phyloP scores from a whole-genome alignment of 2,329 filamentous ascomycete species.

The Allantophomopsis lycopodina region DNA sequence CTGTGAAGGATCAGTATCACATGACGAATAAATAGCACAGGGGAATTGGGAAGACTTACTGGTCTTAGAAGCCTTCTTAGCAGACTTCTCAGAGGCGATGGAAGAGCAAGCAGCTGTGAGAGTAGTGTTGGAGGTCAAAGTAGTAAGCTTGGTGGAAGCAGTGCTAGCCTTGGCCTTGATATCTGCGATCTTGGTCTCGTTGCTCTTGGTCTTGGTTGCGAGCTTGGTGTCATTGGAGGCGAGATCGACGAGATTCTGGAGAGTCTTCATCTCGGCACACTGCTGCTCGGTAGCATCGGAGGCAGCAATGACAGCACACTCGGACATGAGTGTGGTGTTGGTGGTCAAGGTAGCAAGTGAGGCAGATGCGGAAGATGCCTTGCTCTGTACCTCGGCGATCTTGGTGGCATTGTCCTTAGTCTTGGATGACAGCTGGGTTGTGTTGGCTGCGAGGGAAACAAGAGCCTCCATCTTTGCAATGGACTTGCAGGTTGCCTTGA shows the following conservation, averaged over 20 bases:
- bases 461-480: slow-evolving; percentile 17
- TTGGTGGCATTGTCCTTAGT: slow-evolving; percentile 22
- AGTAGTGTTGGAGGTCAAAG: slow-evolving; percentile 20
- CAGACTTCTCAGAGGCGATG: slow-evolving; percentile 1
- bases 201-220: slow-evolving; percentile 19
- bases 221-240: slow-evolving; percentile 18
- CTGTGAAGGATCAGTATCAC: too few species aligned
- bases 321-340: slow-evolving; percentile 22
- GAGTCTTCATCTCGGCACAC: slow-evolving; percentile 16
- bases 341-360: slow-evolving; percentile 17
- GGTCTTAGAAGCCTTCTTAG: background rate
- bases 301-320: slow-evolving; percentile 20
- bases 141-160: slow-evolving; percentile 15
- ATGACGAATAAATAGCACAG: too few species aligned
- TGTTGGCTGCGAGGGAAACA: slow-evolving; percentile 21
- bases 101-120: slow-evolving; percentile 10
- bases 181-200: slow-evolving; percentile 19
- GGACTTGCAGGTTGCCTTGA: slow-evolving; percentile 19
- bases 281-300: slow-evolving; percentile 13
- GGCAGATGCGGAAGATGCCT: slow-evolving; percentile 17
- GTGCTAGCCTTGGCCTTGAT: slow-evolving; percentile 19
- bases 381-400: slow-evolving; percentile 21
- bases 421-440: slow-evolving; percentile 18
- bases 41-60: too few species aligned
- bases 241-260: slow-evolving; percentile 12